Evolutionary conservation across 495 filamentous ascomycete genomes (phyloP).

Genomic region (Aspergillus diversus): DNA sequence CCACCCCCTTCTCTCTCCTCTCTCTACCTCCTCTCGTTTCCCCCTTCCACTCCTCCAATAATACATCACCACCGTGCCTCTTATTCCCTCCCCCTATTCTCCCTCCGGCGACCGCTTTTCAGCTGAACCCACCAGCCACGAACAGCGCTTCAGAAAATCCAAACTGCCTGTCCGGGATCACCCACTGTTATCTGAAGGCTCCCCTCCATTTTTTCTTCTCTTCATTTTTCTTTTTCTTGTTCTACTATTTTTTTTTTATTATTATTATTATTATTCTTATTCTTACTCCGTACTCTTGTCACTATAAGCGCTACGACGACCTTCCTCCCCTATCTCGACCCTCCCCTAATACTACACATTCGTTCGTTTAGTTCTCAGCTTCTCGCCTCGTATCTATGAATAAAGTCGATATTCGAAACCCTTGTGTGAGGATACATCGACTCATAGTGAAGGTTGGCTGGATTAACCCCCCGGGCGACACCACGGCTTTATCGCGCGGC

Average conservation of each 20-base stretch:
- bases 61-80: constrained; percentile 2
- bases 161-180: constrained; percentile 22
- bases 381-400: constrained; percentile 22
- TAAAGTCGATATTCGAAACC: constrained; percentile 7
- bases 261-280: background rate
- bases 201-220: constrained; percentile 3
- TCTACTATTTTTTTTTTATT: constrained; percentile 8
- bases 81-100: constrained; percentile 21
- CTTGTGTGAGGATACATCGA: constrained; percentile 16
- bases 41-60: constrained; percentile 1
- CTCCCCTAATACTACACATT: constrained; percentile 1
- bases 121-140: constrained; percentile 21
- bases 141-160: background rate
- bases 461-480: constrained; percentile 21
- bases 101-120: constrained; percentile 16
- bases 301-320: no score
- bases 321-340: background rate
- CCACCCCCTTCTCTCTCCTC: background rate
- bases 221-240: constrained; percentile 6
- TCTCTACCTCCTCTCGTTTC: constrained; percentile 1
- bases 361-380: constrained; percentile 11
- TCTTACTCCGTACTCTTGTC: no score
- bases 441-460: constrained; percentile 21
- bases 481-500: constrained; percentile 20
- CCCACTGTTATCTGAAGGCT: constrained; percentile 17